Evolutionary conservation across 257 asterid species (phyloP), one percentile per base, ranked within the genome.

Genomic region (Lycium barbarum): DNA sequence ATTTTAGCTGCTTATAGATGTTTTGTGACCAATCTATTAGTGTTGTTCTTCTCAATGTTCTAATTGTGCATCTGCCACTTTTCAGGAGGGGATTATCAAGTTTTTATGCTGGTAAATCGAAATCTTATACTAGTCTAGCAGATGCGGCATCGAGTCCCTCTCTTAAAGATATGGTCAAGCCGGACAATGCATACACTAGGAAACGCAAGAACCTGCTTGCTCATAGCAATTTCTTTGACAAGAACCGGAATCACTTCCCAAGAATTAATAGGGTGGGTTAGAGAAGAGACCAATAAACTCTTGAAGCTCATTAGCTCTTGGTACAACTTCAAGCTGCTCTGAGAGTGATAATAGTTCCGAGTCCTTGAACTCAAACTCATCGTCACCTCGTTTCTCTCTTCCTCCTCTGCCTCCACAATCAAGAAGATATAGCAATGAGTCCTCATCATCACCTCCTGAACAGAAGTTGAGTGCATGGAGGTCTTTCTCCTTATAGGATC

Each of bases 371-470:
- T 92, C 93, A 33, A 89, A 86, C 53, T 89, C 94, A 36, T 83
- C 94, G 1, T 87, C 93, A 73, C 91, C 91, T 79, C 85, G 85
- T 59, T 62, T 76, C 83, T 58, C 88, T 88, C 94, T 90, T 83
- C 98, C 98, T 89, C 98, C 98, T 84, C 85, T 92, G 86, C 98
- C 98, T 22, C 95, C 98, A 2, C 93, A 88, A 82, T 85, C 89
- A 79, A 88, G 91, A 88, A 83, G 86, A 89, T 55, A 87, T 33
- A 45, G 85, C 71, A 78, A 53, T 80, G 96, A 90, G 80, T 87
- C 78, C 13, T 84, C 91, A 33, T 59, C 90, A 43, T 84, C 93
- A 73, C 92, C 93, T 83, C 91, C 93, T 5, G 85, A 54, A 43
- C 92, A 91, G 84, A 93, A 86, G 87, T 86, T 90, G 49, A 86